phyloP scores from a whole-genome alignment of 2,329 filamentous ascomycete genomes.

The Ambrosiella cleistominuta region DNA sequence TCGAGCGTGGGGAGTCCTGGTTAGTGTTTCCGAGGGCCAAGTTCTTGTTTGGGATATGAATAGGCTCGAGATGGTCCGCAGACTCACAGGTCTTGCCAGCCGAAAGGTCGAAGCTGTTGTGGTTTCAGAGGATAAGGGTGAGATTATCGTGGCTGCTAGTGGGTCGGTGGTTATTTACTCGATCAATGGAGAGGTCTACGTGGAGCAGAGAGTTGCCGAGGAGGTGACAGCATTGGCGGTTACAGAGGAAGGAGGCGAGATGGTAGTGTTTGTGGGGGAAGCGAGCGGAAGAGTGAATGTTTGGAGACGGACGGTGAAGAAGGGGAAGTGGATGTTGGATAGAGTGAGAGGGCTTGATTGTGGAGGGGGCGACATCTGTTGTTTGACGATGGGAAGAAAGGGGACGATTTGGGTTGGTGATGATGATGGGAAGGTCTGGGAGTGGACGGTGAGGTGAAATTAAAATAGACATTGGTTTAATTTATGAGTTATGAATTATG shows the following conservation, averaged over 20 bases:
- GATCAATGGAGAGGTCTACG: slow-evolving; percentile 66
- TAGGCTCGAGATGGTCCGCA: slow-evolving; percentile 67
- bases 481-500: neutral
- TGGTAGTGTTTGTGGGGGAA: slow-evolving; percentile 80
- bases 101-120: slow-evolving; percentile 52
- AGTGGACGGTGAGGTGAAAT: slow-evolving; percentile 24
- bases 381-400: slow-evolving; percentile 58
- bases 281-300: slow-evolving; percentile 67
- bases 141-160: slow-evolving; percentile 71
- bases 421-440: slow-evolving; percentile 63
- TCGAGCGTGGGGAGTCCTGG: slow-evolving; percentile 70
- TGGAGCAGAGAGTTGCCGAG: slow-evolving; percentile 53
- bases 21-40: slow-evolving; percentile 67
- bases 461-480: neutral
- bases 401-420: slow-evolving; percentile 83
- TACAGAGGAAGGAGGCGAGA: slow-evolving; percentile 79
- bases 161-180: slow-evolving; percentile 63
- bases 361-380: slow-evolving; percentile 54
- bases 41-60: slow-evolving; percentile 92
- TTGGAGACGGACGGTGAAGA: slow-evolving; percentile 37
- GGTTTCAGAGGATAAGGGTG: slow-evolving; percentile 81
- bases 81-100: slow-evolving; percentile 35
- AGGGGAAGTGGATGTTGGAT: slow-evolving; percentile 48
- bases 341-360: slow-evolving; percentile 66
- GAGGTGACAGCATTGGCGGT: slow-evolving; percentile 69